These are phyloP conservation scores for Pisolithus thermaeus DNA, from an alignment of 1,284 basidiomycete species.

Conservation along the genomic window DNA sequence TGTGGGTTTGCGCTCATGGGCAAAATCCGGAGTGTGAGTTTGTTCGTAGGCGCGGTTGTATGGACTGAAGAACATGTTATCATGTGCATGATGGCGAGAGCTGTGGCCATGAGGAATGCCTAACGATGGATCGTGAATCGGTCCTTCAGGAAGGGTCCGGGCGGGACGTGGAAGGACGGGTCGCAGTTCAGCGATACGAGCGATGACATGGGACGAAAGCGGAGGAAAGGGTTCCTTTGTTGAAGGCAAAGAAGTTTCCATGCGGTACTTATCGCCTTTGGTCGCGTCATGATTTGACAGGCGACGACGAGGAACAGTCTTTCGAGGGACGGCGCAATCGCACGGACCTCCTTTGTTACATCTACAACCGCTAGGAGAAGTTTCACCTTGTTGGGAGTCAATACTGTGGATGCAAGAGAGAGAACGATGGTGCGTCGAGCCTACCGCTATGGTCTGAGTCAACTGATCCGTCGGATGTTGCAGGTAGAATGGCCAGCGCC, in stretches of 20 bases:
- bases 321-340: slow-evolving; percentile 50
- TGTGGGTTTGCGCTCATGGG: slow-evolving; percentile 14
- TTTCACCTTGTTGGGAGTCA: slow-evolving; percentile 34
- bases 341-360: slow-evolving; percentile 46
- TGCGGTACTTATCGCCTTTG: slow-evolving; percentile 22
- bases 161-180: slow-evolving; percentile 49
- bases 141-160: slow-evolving; percentile 23
- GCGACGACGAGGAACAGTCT: slow-evolving; percentile 26
- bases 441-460: slow-evolving; percentile 49
- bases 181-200: slow-evolving; percentile 50
- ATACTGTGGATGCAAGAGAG: slow-evolving; percentile 25
- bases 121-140: slow-evolving; percentile 38
- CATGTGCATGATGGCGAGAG: slow-evolving; percentile 39
- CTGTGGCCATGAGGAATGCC: slow-evolving; percentile 32
- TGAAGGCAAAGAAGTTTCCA: slow-evolving; percentile 10
- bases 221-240: slow-evolving; percentile 11
- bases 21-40: slow-evolving; percentile 28
- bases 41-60: slow-evolving; percentile 58
- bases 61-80: slow-evolving; percentile 47
- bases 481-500: slow-evolving; percentile 48
- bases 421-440: slow-evolving; percentile 27
- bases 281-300: slow-evolving; percentile 25
- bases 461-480: slow-evolving; percentile 36
- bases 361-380: slow-evolving; percentile 37
- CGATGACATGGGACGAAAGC: slow-evolving; percentile 39